Conservation (phyloP, 1,284 basidiomycete genomes). For the Mycosarcoma mackinlayi region DNA sequence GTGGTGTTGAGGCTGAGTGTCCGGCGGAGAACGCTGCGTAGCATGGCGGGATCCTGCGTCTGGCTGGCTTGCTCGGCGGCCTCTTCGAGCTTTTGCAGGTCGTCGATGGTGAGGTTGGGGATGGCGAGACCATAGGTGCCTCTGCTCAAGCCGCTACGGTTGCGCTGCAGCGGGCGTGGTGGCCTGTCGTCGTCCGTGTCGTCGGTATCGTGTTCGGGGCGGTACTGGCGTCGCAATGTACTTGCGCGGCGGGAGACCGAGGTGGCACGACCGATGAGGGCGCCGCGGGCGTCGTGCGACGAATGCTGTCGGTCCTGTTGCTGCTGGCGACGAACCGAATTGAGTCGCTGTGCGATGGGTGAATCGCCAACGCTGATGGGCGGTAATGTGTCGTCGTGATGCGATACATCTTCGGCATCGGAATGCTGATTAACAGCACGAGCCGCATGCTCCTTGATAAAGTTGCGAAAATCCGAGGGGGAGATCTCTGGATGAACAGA, state of each 20-base stretch:
- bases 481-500: slow-evolving; percentile 96
- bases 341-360: slow-evolving; percentile 45
- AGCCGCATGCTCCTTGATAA: slow-evolving; percentile 88
- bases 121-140: slow-evolving; percentile 26
- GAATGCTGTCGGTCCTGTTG: slow-evolving; percentile 28
- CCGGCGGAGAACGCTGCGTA: slow-evolving; percentile 83
- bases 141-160: slow-evolving; percentile 35
- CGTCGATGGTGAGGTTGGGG: slow-evolving; percentile 83
- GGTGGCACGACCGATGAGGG: slow-evolving; percentile 52
- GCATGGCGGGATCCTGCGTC: slow-evolving; percentile 83
- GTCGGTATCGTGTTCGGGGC: slow-evolving; percentile 75
- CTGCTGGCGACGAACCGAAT: slow-evolving; percentile 43
- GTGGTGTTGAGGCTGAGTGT: slow-evolving; percentile 80
- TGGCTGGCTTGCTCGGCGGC: slow-evolving; percentile 81
- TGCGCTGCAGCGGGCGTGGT: slow-evolving; percentile 36
- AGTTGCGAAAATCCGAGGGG: slow-evolving; percentile 91
- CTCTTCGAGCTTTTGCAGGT: slow-evolving; percentile 90
- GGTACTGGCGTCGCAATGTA: slow-evolving; percentile 70
- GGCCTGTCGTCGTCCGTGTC: slow-evolving; percentile 73
- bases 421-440: slow-evolving; percentile 64
- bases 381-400: slow-evolving; percentile 23
- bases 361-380: slow-evolving; percentile 32
- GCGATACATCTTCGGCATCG: slow-evolving; percentile 8
- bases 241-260: slow-evolving; percentile 60
- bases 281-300: slow-evolving; percentile 18